A percentile compares a stretch with the other conserved stretches of the same genome.
phyloP scores from a whole-genome alignment of 2,329 filamentous ascomycete genomes.

The Stromatinia cepivora region DNA sequence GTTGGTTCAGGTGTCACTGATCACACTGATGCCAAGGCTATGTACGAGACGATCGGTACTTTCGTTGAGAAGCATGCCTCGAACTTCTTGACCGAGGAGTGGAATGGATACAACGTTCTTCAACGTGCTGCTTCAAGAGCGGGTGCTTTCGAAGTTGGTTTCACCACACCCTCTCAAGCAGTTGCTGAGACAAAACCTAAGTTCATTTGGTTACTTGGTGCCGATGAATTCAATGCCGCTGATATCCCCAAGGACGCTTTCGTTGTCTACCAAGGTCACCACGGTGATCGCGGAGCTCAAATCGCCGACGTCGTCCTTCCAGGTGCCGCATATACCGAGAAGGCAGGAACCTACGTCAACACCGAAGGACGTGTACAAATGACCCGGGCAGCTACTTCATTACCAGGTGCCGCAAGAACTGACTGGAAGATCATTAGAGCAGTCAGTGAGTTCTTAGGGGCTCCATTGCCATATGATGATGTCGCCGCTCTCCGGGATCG shows the following conservation, averaged over 20 bases:
- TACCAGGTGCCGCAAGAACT: conserved; percentile 86
- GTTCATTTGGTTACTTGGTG: conserved; percentile 94
- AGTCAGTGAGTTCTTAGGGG: conserved; percentile 84
- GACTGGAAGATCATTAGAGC: conserved; percentile 99
- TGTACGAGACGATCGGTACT: conserved; percentile 84
- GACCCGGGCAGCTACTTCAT: conserved; percentile 82
- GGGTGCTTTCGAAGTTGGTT: conserved; percentile 94
- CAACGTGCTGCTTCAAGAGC: conserved; percentile 90
- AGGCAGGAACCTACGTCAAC: conserved; percentile 94
- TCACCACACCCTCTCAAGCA: conserved; percentile 77
- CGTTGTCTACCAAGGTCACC: conserved; percentile 96
- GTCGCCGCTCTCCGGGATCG: conserved; percentile 85
- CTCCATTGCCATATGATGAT: conserved; percentile 88
- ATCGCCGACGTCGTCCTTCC: conserved; percentile 92
- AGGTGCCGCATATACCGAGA: conserved; percentile 95
- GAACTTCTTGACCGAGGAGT: conserved; percentile 85
- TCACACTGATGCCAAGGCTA: conserved; percentile 85
- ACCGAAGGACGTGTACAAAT: conserved; percentile 96
- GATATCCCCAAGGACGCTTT: conserved; percentile 96
- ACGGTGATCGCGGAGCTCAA: conserved; percentile 90
- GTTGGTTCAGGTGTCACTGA: conserved; percentile 91
- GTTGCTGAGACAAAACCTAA: conserved; percentile 87
- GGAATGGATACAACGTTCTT: conserved; percentile 97
- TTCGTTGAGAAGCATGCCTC: conserved; percentile 93
- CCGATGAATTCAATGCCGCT: conserved; percentile 81